Conservation (phyloP, 2,329 filamentous ascomycete species). For the Phyllosticta paracitricarpa region DNA sequence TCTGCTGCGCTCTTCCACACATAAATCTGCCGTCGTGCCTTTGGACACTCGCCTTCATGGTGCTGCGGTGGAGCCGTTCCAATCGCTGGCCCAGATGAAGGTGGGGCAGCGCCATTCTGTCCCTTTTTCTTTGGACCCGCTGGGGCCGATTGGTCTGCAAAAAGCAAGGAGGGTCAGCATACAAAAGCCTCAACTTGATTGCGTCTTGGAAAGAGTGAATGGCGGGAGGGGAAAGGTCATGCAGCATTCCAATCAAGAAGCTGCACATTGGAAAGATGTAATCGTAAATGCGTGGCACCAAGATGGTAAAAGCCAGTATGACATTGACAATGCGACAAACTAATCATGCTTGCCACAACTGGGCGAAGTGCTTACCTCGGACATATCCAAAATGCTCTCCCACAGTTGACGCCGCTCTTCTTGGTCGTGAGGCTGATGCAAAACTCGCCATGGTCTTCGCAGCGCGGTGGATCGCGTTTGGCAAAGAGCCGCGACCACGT, state of each 20-base stretch:
- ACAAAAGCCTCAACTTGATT: background rate
- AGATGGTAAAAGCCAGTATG: background rate
- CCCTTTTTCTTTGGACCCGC: slow-evolving; percentile 71
- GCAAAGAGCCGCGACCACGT: slow-evolving; percentile 79
- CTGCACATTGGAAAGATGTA: background rate
- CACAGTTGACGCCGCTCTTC: slow-evolving; percentile 76
- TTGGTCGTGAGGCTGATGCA: slow-evolving; percentile 79
- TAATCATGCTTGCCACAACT: background rate
- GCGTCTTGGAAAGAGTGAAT: background rate
- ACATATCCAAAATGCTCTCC: slow-evolving; percentile 58
- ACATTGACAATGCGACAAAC: background rate
- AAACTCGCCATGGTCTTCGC: slow-evolving; percentile 73
- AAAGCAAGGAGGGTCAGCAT: background rate
- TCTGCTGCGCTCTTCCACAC: background rate
- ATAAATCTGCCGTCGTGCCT: background rate
- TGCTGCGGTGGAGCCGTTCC: slow-evolving; percentile 32
- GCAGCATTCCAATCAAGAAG: background rate
- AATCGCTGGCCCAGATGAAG: slow-evolving; percentile 63
- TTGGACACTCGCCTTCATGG: background rate
- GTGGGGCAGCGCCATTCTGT: slow-evolving; percentile 83
- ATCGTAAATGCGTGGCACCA: background rate
- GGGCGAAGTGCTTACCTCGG: slow-evolving; percentile 40
- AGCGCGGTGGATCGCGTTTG: slow-evolving; percentile 63
- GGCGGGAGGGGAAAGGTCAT: background rate
- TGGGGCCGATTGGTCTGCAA: slow-evolving; percentile 65